Evolutionary conservation across 179 eudicot genomes (phyloP).

Genomic region (Corrigiola litoralis): DNA sequence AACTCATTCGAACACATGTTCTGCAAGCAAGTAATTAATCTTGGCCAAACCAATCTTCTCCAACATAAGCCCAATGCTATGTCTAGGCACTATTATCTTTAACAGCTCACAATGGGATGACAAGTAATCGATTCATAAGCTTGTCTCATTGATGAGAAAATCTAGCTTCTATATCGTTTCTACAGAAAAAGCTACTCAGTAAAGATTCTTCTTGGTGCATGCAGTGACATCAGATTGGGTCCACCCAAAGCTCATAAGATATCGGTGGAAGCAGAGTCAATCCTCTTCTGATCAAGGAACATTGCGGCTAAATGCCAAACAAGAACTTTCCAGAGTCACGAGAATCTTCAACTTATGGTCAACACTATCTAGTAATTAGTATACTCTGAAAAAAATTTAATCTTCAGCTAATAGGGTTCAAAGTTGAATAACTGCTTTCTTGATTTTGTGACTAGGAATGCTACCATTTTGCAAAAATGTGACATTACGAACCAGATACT

Average conservation of each 20-base stretch:
- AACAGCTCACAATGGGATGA: neutral
- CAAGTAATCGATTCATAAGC: constrained; percentile 11
- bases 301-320: too few relatives aligned
- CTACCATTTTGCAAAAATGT: constrained; percentile 7
- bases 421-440: too few relatives aligned
- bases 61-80: constrained; percentile 5
- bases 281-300: too few relatives aligned
- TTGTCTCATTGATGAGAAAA: constrained; percentile 24
- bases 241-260: constrained; percentile 39
- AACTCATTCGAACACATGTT: neutral
- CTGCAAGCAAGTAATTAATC: neutral
- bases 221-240: constrained; percentile 11
- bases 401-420: too few relatives aligned
- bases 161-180: constrained; percentile 13
- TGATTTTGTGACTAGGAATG: constrained; percentile 14
- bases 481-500: constrained; percentile 10
- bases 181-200: neutral
- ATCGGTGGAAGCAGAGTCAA: constrained; percentile 10
- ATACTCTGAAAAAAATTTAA: too few relatives aligned
- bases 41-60: constrained; percentile 13
- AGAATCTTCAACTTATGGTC: constrained; percentile 20
- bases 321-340: constrained; percentile 18
- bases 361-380: constrained; percentile 3
- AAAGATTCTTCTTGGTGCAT: constrained; percentile 10
- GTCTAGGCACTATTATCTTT: constrained; percentile 29